phyloP scores from a whole-genome alignment of 2,329 filamentous ascomycete genomes.

The Diaporthe batatas region DNA sequence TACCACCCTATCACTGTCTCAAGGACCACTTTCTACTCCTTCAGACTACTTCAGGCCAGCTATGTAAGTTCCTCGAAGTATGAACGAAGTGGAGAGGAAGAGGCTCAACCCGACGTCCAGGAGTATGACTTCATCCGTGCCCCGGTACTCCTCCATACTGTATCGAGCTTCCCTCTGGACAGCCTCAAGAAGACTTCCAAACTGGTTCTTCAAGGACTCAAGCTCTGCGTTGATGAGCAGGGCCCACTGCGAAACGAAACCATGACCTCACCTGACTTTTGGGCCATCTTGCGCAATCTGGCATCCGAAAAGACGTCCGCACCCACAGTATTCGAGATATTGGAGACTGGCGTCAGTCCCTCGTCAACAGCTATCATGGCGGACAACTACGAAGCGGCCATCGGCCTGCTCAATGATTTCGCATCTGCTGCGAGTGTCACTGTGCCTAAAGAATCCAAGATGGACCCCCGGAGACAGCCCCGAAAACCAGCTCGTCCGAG shows the following conservation, averaged over 20 bases:
- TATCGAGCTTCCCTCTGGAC: constrained; percentile 87
- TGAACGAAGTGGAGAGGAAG: constrained; percentile 44
- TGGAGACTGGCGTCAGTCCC: constrained; percentile 81
- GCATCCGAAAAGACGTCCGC: constrained; percentile 78
- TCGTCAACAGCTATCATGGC: constrained; percentile 88
- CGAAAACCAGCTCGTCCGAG: constrained; percentile 51
- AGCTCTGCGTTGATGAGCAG: constrained; percentile 82
- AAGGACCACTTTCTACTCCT: constrained; percentile 86
- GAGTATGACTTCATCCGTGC: constrained; percentile 92
- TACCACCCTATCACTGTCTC: constrained; percentile 88
- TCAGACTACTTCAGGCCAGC: constrained; percentile 84
- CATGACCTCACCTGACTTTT: constrained; percentile 97
- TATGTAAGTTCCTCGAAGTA: constrained; percentile 72
- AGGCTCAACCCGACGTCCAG: constrained; percentile 56
- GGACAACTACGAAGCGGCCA: constrained; percentile 93
- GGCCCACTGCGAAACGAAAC: constrained; percentile 89
- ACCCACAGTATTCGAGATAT: constrained; percentile 85
- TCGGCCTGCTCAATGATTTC: constrained; percentile 89
- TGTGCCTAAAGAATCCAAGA: constrained; percentile 76
- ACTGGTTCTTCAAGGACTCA: constrained; percentile 82
- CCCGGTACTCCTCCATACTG: constrained; percentile 90
- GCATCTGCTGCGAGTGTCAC: constrained; percentile 84
- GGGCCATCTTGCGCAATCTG: constrained; percentile 86
- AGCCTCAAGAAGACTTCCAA: constrained; percentile 81
- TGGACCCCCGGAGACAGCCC: constrained; percentile 62